These are phyloP conservation scores for Metarhizium anisopliae DNA, from an alignment of 2,329 filamentous ascomycete genomes.

Conservation along the genomic window DNA sequence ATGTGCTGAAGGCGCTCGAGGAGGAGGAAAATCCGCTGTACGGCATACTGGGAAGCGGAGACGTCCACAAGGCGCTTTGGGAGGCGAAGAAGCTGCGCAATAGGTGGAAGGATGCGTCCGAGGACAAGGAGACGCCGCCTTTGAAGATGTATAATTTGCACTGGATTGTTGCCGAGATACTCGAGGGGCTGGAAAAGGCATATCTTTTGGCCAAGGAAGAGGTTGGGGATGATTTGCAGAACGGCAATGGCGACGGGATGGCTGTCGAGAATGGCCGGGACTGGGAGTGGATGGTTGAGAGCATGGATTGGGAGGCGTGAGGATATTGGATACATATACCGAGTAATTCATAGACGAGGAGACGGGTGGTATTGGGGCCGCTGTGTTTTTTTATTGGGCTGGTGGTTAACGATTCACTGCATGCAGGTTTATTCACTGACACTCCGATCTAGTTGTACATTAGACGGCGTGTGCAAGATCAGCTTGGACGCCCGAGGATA, in stretches of 20 bases:
- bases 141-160: constrained; percentile 54
- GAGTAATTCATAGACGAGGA: too few relatives aligned
- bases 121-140: constrained; percentile 26
- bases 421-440: not conserved
- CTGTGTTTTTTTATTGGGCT: not conserved
- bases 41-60: constrained; percentile 41
- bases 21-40: constrained; percentile 48
- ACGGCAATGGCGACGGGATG: constrained; percentile 21
- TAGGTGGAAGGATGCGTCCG: constrained; percentile 60
- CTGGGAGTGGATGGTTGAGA: constrained; percentile 32
- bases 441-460: not conserved
- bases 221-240: constrained; percentile 35
- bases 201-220: constrained; percentile 40
- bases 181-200: constrained; percentile 50
- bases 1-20: constrained; percentile 55
- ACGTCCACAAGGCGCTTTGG: constrained; percentile 48
- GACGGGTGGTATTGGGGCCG: too few relatives aligned
- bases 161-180: constrained; percentile 47
- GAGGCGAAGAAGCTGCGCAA: constrained; percentile 64
- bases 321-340: too few relatives aligned
- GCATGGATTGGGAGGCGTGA: constrained; percentile 26
- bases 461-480: not conserved
- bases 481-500: not conserved
- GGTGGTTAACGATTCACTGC: not conserved
- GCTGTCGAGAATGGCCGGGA: constrained; percentile 22